These are phyloP conservation scores for Crepidotus variabilis DNA, from an alignment of 768 basidiomycete species.

Conservation along the genomic window DNA sequence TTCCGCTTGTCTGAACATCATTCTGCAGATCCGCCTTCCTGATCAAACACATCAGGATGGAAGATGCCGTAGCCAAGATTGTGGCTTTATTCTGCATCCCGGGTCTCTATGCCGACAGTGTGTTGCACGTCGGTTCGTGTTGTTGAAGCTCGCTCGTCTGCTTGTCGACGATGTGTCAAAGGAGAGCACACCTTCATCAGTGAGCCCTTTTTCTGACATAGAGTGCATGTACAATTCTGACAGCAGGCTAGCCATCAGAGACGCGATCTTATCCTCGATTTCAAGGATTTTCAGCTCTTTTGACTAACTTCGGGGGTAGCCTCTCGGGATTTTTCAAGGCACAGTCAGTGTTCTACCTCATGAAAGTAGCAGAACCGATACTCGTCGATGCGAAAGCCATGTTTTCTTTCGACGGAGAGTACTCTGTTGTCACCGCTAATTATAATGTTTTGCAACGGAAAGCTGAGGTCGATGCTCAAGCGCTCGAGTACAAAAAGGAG, in stretches of 20 bases:
- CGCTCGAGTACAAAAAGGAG: slow-evolving; percentile 28
- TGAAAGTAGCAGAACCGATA: slow-evolving; percentile 16
- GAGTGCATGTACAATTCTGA: background rate
- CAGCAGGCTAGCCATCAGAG: slow-evolving; percentile 14
- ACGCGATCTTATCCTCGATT: slow-evolving; percentile 32
- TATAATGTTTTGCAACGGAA: slow-evolving; percentile 32
- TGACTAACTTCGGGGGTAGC: slow-evolving; percentile 17
- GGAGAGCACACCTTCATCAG: background rate
- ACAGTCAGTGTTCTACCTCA: slow-evolving; percentile 29
- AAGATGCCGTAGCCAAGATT: slow-evolving; percentile 24
- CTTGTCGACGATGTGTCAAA: slow-evolving; percentile 2
- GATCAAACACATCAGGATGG: slow-evolving; percentile 7
- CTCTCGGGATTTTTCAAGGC: slow-evolving; percentile 29
- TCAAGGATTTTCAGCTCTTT: slow-evolving; percentile 23
- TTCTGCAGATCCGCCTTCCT: slow-evolving; percentile 2
- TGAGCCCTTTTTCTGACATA: background rate
- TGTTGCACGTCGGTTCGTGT: slow-evolving; percentile 8
- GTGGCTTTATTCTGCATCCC: slow-evolving; percentile 5
- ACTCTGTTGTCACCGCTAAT: slow-evolving; percentile 39
- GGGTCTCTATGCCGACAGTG: slow-evolving; percentile 5
- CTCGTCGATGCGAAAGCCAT: slow-evolving; percentile 14
- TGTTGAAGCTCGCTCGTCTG: slow-evolving; percentile 16
- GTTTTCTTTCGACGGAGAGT: slow-evolving; percentile 51
- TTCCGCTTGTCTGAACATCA: background rate
- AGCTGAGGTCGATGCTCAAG: slow-evolving; percentile 22